A percentile compares a stretch with the other conserved stretches of the same genome.
Evolutionary conservation across 1,284 basidiomycete species (phyloP).

Genomic region (Malassezia furfur): DNA sequence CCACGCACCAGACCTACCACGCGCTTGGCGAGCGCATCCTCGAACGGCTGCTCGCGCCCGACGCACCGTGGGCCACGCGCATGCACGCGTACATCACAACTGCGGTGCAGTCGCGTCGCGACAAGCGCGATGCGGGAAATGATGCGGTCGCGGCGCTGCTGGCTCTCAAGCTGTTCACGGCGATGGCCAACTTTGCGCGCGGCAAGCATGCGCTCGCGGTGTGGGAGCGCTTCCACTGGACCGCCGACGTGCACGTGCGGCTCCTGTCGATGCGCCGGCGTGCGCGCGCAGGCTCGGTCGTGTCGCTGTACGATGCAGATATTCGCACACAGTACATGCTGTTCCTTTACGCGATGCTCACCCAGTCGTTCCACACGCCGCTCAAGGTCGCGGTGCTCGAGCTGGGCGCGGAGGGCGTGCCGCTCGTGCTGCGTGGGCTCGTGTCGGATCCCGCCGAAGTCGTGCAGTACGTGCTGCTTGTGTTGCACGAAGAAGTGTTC

Average conservation of each 20-base stretch:
- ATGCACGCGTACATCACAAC: slow-evolving; percentile 26
- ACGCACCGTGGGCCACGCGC: slow-evolving; percentile 25
- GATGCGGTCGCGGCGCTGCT: slow-evolving; percentile 23
- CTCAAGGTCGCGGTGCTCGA: slow-evolving; percentile 25
- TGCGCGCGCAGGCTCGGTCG: background rate
- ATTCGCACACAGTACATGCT: slow-evolving; percentile 40
- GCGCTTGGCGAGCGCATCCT: slow-evolving; percentile 28
- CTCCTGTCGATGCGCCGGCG: slow-evolving; percentile 29
- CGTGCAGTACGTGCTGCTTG: slow-evolving; percentile 30
- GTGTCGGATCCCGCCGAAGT: slow-evolving; percentile 29
- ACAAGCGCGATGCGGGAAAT: slow-evolving; percentile 15
- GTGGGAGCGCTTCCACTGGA: slow-evolving; percentile 41
- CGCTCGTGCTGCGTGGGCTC: slow-evolving; percentile 23
- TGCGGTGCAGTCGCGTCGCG: slow-evolving; percentile 16
- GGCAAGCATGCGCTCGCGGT: slow-evolving; percentile 26
- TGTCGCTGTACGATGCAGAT: slow-evolving; percentile 31
- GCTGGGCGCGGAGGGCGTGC: slow-evolving; percentile 28
- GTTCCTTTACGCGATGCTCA: slow-evolving; percentile 34
- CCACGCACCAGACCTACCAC: slow-evolving; percentile 37
- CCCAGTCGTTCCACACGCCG: slow-evolving; percentile 24
- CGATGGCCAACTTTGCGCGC: slow-evolving; percentile 28
- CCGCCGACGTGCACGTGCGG: slow-evolving; percentile 24
- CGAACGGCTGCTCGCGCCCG: slow-evolving; percentile 23
- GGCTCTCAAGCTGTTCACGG: slow-evolving; percentile 27
- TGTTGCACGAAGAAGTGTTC: slow-evolving; percentile 36